Base-by-base conservation (phyloP, 208 protist genomes). In the Balamuthia mandrillaris region DNA sequence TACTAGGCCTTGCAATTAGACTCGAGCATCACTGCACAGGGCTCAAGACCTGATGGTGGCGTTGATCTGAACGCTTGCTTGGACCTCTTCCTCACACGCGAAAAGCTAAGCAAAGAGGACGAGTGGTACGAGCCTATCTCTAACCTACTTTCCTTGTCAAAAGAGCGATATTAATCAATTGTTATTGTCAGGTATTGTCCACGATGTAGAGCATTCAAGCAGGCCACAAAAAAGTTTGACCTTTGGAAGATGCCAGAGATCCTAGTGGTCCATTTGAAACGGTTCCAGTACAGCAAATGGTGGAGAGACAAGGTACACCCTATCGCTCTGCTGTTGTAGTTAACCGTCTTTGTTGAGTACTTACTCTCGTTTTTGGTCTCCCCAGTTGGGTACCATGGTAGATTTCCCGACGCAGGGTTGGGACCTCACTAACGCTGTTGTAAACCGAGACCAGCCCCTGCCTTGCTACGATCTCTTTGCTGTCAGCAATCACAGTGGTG, bases 181-280 rank as follows among this genome's bases (percentile, higher is more conserved):
- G n/a, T 33, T 41, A 1, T 16, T 31, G 7, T 21, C 56, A 66
- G 60, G 60, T 70, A 70, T 41, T 77, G 66, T 18, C 66, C 66
- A 21, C 47, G 54, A n/a, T 77, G 66, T 31, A 77, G 54, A 44
- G 66, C 47, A 37, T 77, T 77, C 41, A 37, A 44, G 18, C 41
- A 77, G 42, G 66, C 66, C 10, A 60, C 27, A 12, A 45, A 52
- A 16, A 88, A 90, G 47, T 92, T 94, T 51, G 91, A 92, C 31
- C 60, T 94, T 7, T 94, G 89, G 88, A 78, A 70, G 52, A 27
- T 92, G 29, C 91, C 92, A 42, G 54, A 87, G 7, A 79, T 93
- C n/a, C 60, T 94, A 0, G 87, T 93, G 14, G 56, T 94, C 18
- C 92, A 94, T 35, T 75, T 94, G 2, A 94, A 94, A 42, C 81